Base-by-base conservation (phyloP, 768 basidiomycete genomes). In the Leucocoprinus leucothites region DNA sequence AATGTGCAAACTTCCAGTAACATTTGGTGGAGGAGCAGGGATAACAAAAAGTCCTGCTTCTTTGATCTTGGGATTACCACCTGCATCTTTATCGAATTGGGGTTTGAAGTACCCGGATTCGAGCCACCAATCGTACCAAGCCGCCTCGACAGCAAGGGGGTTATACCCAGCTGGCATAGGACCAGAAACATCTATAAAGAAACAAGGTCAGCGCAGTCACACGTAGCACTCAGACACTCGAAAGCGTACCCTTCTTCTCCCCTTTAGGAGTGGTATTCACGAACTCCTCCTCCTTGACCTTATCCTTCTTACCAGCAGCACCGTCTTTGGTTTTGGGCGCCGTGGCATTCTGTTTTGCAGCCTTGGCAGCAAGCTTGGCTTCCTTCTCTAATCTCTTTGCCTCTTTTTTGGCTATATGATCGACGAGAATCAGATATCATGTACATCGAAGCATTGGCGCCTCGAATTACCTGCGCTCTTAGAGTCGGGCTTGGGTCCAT, bases 121-220 rank as follows among this genome's bases (percentile, higher is more conserved):
- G 35, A 84, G 77, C 96, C 96, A 98, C 97, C 97, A 98, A 63
- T 96, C 93, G 63, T 98, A 98, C 93, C 97, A 98, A 1, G 93
- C 87, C 0, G 94, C 79, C 67, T 98, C 96, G 56, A 98, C 89
- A 31, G 91, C 90, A 60, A 91, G 87, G 7, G 97, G 96, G 68
- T 98, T 94, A 73, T 98, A 99, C 3, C 90, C 91, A n/a, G 81
- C 77, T 1, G 90, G 82, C 90, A 99, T 96, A 2, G 92, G 86
- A 57, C 85, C 77, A 1, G 89, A 81, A 53, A 97, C 75, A 71
- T 98, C 96, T 96, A 53, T 16, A 2, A 57, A 26, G 19, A 22
- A 43, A 56, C 40, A 56, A 49, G 13, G 58, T 31, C 50, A 26
- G 47, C 43, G 7, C 18, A 11, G 14, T 5, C 14, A 26, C 24